These are phyloP conservation scores for Phytophthora citrophthora DNA, from an alignment of 352 stramenopile genomes.

Conservation along the genomic window DNA sequence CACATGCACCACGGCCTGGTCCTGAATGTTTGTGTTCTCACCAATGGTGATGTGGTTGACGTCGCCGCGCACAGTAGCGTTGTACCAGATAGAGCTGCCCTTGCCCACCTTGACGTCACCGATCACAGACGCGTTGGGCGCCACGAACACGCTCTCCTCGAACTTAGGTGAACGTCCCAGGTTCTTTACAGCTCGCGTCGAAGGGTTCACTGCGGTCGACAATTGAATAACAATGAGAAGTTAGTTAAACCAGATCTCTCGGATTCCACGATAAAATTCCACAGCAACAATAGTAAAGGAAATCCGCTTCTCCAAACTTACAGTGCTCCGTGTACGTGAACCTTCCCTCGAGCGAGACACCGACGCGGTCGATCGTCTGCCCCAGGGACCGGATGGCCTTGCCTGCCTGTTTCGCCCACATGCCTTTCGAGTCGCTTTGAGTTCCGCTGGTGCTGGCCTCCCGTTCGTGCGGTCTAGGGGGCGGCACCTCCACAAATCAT, in stretches of 20 bases:
- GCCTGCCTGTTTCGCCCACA: slow-evolving; percentile 78
- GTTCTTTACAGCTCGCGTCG: slow-evolving; percentile 81
- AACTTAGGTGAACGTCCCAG: slow-evolving; percentile 65
- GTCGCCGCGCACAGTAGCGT: slow-evolving; percentile 90
- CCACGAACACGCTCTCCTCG: slow-evolving; percentile 81
- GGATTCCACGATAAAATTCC: slow-evolving; percentile 1
- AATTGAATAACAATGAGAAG: background rate
- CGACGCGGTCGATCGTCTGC: slow-evolving; percentile 86
- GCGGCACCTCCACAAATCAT: slow-evolving; percentile 23
- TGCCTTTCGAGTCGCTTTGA: slow-evolving; percentile 39
- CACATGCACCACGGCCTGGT: slow-evolving; percentile 94
- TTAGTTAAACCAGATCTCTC: slow-evolving; percentile 7
- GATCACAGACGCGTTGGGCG: slow-evolving; percentile 92
- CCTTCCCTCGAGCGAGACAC: slow-evolving; percentile 79
- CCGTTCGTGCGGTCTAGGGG: slow-evolving; percentile 34
- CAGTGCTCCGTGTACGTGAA: slow-evolving; percentile 89
- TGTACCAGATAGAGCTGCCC: slow-evolving; percentile 94
- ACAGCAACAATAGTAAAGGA: too few species aligned
- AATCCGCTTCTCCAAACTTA: slow-evolving; percentile 44
- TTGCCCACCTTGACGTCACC: slow-evolving; percentile 93
- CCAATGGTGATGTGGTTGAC: slow-evolving; percentile 95
- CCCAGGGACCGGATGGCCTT: slow-evolving; percentile 87
- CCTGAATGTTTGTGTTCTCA: slow-evolving; percentile 93
- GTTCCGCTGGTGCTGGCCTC: slow-evolving; percentile 49
- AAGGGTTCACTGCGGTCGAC: slow-evolving; percentile 73